phyloP scores from a whole-genome alignment of 768 basidiomycete genomes.

The Pleurotus tuoliensis region DNA sequence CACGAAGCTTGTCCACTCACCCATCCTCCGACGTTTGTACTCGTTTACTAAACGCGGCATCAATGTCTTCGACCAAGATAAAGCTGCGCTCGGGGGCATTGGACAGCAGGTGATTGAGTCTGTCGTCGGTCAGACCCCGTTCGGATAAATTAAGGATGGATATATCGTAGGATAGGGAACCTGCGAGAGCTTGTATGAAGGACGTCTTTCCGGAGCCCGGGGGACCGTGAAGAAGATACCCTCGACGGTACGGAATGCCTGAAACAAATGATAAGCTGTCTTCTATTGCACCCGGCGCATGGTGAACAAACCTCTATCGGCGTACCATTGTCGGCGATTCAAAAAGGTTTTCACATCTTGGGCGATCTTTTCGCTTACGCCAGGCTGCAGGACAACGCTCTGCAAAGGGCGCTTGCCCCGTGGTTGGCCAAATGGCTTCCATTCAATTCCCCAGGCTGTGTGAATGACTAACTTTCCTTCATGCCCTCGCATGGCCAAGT shows the following conservation, averaged over 20 bases:
- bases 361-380: slow-evolving; percentile 82
- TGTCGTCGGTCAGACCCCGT: slow-evolving; percentile 94
- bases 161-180: slow-evolving; percentile 89
- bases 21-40: slow-evolving; percentile 90
- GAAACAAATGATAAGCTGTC: slow-evolving; percentile 7
- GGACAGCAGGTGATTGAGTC: slow-evolving; percentile 87
- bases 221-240: slow-evolving; percentile 92
- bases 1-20: slow-evolving; percentile 40
- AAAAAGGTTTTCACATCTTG: slow-evolving; percentile 80
- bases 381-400: slow-evolving; percentile 84
- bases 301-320: slow-evolving; percentile 72
- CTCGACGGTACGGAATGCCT: slow-evolving; percentile 97
- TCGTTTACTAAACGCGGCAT: slow-evolving; percentile 94
- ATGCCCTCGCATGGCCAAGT: slow-evolving; percentile 78
- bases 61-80: slow-evolving; percentile 95
- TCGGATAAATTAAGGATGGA: slow-evolving; percentile 95
- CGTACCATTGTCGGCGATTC: slow-evolving; percentile 87
- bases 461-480: slow-evolving; percentile 96
- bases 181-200: slow-evolving; percentile 96
- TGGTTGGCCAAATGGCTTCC: slow-evolving; percentile 93
- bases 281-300: slow-evolving; percentile 4
- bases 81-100: slow-evolving; percentile 92
- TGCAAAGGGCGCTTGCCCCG: slow-evolving; percentile 79
- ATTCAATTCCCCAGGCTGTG: slow-evolving; percentile 95
- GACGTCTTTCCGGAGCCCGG: slow-evolving; percentile 99